These are phyloP conservation scores for Phytophthora niederhauseri DNA, from an alignment of 352 stramenopile genomes.

Conservation along the genomic window DNA sequence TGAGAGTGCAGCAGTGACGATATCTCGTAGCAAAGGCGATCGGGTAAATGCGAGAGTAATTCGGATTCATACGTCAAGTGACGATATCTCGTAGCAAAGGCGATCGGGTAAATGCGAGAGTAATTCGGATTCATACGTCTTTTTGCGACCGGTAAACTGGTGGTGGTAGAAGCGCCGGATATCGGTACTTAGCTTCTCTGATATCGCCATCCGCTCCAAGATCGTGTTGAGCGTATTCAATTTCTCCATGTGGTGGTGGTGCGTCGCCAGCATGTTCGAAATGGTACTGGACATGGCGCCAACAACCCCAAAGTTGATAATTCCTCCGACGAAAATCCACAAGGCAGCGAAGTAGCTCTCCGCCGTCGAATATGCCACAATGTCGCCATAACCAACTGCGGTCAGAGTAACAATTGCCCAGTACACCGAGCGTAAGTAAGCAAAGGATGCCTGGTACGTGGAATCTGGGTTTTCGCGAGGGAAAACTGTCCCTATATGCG, in stretches of 20 bases:
- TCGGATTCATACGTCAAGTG: conserved; percentile 57
- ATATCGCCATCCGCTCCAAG: conserved; percentile 58
- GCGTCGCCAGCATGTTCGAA: conserved; percentile 55
- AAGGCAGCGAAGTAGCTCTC: conserved; percentile 65
- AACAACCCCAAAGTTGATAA: conserved; percentile 77
- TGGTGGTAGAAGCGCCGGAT: conserved; percentile 65
- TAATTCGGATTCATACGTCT: conserved; percentile 59
- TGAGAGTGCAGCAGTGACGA: conserved; percentile 62
- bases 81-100: conserved; percentile 63
- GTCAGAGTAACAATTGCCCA: conserved; percentile 71
- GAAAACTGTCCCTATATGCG: conserved; percentile 50
- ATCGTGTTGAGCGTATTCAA: conserved; percentile 64
- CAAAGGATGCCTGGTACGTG: conserved; percentile 52
- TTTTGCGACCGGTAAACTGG: conserved; percentile 65
- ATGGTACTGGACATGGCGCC: conserved; percentile 74
- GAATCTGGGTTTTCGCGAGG: conserved; percentile 23
- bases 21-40: conserved; percentile 64
- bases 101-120: conserved; percentile 55
- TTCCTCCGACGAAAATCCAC: conserved; percentile 63
- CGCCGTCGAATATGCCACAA: conserved; percentile 40
- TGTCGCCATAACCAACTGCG: conserved; percentile 57
- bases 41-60: conserved; percentile 51
- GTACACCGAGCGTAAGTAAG: conserved; percentile 68
- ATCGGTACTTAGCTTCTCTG: conserved; percentile 22
- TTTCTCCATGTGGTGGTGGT: conserved; percentile 58